A percentile compares a stretch with the other conserved stretches of the same genome.
These are phyloP conservation scores for Gastrolobium bilobum DNA, from an alignment of 306 rosid genomes.

Conservation along the genomic window DNA sequence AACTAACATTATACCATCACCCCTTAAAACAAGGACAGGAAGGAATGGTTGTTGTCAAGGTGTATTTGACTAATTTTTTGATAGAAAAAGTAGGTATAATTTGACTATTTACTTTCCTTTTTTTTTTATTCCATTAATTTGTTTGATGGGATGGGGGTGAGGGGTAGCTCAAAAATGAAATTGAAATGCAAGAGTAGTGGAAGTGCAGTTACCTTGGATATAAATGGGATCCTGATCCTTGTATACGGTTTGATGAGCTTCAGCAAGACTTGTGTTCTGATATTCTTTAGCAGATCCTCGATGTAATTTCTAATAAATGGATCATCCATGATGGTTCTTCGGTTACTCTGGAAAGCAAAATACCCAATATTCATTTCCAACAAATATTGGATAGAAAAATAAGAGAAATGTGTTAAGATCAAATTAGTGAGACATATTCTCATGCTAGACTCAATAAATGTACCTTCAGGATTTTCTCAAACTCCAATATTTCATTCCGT, in stretches of 20 bases:
- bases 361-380: conserved; percentile 43
- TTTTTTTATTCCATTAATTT: conserved; percentile 1
- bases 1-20: conserved; percentile 23
- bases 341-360: conserved; percentile 65
- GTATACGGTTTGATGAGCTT: conserved; percentile 98
- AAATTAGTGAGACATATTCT: conserved; percentile 28
- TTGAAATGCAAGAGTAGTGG: background rate
- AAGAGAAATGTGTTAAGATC: conserved; percentile 36
- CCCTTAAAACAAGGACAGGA: conserved; percentile 7
- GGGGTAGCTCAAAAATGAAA: conserved; percentile 16
- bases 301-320: conserved; percentile 94
- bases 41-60: background rate
- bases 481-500: conserved; percentile 94
- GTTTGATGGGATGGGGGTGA: background rate
- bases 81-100: conserved; percentile 14
- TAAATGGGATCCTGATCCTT: conserved; percentile 94
- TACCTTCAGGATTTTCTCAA: conserved; percentile 97
- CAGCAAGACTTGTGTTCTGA: conserved; percentile 96
- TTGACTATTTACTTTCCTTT: conserved; percentile 19
- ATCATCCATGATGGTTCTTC: conserved; percentile 98
- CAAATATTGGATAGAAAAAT: conserved; percentile 34
- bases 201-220: conserved; percentile 77
- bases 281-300: conserved; percentile 96
- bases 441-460: conserved; percentile 8
- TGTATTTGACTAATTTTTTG: background rate